Conservation (phyloP, 257 asterid genomes). For the Voacanga thouarsii region DNA sequence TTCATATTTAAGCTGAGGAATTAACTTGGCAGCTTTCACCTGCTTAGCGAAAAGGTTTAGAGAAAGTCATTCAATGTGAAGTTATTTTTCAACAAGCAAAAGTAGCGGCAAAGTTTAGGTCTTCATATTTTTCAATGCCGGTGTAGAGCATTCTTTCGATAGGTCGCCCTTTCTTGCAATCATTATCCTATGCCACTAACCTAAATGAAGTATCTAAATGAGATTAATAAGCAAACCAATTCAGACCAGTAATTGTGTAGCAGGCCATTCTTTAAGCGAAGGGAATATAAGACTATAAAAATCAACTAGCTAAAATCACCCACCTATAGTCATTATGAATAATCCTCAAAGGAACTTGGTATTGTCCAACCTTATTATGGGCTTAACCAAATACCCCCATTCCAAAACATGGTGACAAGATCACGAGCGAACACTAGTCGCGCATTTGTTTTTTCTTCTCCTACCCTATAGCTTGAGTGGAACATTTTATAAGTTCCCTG, state of each 20-base stretch:
- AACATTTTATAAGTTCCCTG: no score
- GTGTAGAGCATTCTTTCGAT: neutral
- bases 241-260: neutral
- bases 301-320: neutral
- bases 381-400: neutral
- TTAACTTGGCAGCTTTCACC: conserved; percentile 16
- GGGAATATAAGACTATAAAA: neutral
- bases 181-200: neutral
- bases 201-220: neutral
- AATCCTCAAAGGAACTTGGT: neutral
- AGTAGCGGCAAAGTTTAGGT: neutral
- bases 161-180: neutral
- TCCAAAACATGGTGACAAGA: neutral
- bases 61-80: neutral
- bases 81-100: neutral
- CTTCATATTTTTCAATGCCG: neutral
- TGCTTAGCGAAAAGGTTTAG: neutral
- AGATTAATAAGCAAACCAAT: neutral
- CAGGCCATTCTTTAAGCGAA: neutral
- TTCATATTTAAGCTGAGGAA: conserved; percentile 15
- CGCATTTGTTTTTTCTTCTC: no score
- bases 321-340: neutral
- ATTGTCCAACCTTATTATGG: no score
- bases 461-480: no score
- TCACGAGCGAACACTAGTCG: no score